phyloP scores from a whole-genome alignment of 73 alveolate species.

The Paraurostyla sp. region DNA sequence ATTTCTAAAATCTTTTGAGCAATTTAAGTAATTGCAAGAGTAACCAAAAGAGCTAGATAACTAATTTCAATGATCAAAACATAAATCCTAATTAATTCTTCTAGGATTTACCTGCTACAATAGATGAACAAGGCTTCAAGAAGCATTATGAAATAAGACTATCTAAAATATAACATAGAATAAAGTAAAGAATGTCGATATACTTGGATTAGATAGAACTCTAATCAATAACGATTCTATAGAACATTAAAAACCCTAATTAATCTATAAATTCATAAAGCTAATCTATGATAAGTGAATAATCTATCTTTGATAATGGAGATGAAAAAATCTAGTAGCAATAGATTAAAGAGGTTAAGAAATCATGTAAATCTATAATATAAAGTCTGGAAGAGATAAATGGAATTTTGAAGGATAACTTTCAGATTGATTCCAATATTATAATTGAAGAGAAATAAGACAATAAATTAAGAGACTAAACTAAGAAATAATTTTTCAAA shows the following conservation, averaged over 20 bases:
- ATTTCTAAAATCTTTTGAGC: neutral
- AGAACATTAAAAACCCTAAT: neutral
- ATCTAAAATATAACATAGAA: neutral
- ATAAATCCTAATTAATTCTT: constrained; percentile 18
- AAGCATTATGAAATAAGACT: constrained; percentile 25
- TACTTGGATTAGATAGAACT: constrained; percentile 21
- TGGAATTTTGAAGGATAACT: neutral
- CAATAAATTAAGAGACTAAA: neutral
- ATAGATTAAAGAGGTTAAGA: neutral
- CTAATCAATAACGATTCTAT: neutral
- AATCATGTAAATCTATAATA: neutral
- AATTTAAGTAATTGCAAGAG: constrained; percentile 36
- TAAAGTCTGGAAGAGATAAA: constrained; percentile 5
- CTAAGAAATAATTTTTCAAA: constrained; percentile 13
- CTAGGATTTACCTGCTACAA: constrained; percentile 8
- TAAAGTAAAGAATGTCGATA: neutral
- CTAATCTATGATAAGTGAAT: constrained; percentile 25
- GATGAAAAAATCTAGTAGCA: neutral
- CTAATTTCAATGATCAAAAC: neutral
- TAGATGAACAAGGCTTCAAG: neutral
- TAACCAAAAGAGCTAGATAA: neutral
- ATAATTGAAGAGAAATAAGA: neutral
- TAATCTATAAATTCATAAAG: neutral
- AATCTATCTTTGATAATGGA: constrained; percentile 18
- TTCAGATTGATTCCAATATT: neutral